A percentile compares a stretch with the other conserved stretches of the same genome.
Conservation (phyloP, 148 eudicot species). For the Rhododendron molle region DNA sequence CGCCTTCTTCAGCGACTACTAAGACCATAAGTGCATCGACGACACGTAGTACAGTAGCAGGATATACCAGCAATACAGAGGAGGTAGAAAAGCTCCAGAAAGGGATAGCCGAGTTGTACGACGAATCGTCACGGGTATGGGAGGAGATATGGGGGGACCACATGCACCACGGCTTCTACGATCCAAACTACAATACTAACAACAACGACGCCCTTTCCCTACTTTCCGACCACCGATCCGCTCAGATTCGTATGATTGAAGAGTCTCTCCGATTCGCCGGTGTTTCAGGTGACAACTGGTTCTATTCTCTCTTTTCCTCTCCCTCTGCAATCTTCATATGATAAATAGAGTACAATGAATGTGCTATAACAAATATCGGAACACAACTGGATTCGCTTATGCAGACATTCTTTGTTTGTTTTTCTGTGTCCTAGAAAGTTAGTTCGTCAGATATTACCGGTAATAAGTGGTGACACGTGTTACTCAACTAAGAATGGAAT, state of each 20-base stretch:
- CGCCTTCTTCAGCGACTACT: neutral
- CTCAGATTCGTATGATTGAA: slow-evolving; percentile 97
- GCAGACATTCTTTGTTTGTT: neutral
- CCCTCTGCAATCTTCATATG: neutral
- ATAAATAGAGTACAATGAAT: neutral
- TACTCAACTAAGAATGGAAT: neutral
- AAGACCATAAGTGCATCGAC: neutral
- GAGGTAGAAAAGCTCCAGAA: slow-evolving; percentile 33
- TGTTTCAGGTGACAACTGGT: slow-evolving; percentile 41
- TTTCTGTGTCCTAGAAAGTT: neutral
- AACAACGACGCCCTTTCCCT: slow-evolving; percentile 16
- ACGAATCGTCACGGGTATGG: slow-evolving; percentile 84
- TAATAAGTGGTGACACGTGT: neutral
- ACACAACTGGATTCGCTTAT: neutral
- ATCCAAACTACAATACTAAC: slow-evolving; percentile 16
- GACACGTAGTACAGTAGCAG: neutral
- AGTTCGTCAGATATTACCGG: neutral
- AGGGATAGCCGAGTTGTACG: slow-evolving; percentile 87
- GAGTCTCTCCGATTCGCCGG: slow-evolving; percentile 71
- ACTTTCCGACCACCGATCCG: slow-evolving; percentile 66
- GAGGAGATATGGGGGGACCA: slow-evolving; percentile 97
- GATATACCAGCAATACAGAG: neutral
- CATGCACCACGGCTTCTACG: slow-evolving; percentile 93
- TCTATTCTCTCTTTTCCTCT: neutral
- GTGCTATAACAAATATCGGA: neutral